These are phyloP conservation scores for Macrolepiota dolichaula DNA, from an alignment of 768 basidiomycete genomes.

Conservation along the genomic window DNA sequence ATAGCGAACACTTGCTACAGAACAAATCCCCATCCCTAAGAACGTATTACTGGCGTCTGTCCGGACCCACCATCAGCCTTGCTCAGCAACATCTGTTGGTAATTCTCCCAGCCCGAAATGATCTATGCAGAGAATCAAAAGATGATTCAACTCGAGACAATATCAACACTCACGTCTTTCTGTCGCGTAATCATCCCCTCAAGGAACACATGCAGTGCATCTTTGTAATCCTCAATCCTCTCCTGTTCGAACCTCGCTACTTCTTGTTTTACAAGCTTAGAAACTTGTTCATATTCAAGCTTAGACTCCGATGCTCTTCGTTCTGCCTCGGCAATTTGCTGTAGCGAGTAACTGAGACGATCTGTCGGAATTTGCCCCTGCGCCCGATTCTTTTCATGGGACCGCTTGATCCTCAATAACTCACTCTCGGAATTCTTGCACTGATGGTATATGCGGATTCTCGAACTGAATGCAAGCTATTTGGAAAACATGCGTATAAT, in stretches of 20 bases:
- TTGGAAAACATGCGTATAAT: neutral
- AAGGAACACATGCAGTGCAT: conserved; percentile 75
- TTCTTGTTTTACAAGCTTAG: conserved; percentile 86
- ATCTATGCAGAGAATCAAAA: conserved; percentile 40
- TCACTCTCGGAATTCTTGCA: conserved; percentile 85
- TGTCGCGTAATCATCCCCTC: conserved; percentile 86
- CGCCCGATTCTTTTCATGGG: conserved; percentile 78
- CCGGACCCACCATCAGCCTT: conserved; percentile 24
- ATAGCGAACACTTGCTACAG: neutral
- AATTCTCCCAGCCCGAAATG: conserved; percentile 76
- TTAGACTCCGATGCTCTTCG: conserved; percentile 78
- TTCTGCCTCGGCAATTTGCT: conserved; percentile 86
- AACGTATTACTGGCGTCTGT: neutral
- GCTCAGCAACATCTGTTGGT: conserved; percentile 70
- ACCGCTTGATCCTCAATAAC: conserved; percentile 63
- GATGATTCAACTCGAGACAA: neutral
- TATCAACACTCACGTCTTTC: conserved; percentile 53
- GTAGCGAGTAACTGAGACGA: conserved; percentile 67
- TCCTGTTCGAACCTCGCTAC: conserved; percentile 90
- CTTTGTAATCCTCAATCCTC: conserved; percentile 90
- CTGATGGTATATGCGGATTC: conserved; percentile 74
- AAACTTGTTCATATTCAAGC: conserved; percentile 86
- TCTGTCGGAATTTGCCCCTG: conserved; percentile 74
- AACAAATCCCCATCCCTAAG: neutral
- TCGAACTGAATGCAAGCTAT: conserved; percentile 84